These are phyloP conservation scores for Agastache rugosa DNA, from an alignment of 257 asterid species.

Conservation along the genomic window DNA sequence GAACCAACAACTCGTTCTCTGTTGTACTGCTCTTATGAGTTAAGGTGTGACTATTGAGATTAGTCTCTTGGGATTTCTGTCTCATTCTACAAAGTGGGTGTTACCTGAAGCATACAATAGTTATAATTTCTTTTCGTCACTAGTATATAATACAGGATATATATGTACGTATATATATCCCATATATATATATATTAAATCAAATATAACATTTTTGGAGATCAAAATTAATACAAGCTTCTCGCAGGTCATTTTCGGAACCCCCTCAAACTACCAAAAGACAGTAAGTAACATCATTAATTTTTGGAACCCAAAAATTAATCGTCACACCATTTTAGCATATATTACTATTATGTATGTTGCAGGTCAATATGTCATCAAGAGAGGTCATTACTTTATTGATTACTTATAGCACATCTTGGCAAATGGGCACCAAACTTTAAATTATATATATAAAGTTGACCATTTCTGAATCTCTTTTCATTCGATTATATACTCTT, in stretches of 20 bases:
- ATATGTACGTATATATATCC: too few relatives aligned
- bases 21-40: too few relatives aligned
- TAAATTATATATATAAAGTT: neutral
- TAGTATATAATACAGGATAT: too few relatives aligned
- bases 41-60: too few relatives aligned
- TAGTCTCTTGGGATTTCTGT: too few relatives aligned
- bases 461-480: neutral
- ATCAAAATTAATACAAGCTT: neutral
- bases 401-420: conserved; percentile 9
- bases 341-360: neutral
- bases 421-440: conserved; percentile 16
- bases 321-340: neutral
- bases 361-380: neutral
- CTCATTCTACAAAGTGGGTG: too few relatives aligned
- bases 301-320: neutral
- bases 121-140: too few relatives aligned
- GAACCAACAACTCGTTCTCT: too few relatives aligned
- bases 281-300: neutral
- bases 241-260: too few relatives aligned
- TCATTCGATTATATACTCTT: neutral
- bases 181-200: too few relatives aligned
- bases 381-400: neutral
- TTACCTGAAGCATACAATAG: too few relatives aligned
- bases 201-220: neutral
- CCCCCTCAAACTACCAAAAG: conserved; percentile 30